These are phyloP conservation scores for Alternaria metachromatica DNA, from an alignment of 2,329 filamentous ascomycete genomes.

Conservation along the genomic window DNA sequence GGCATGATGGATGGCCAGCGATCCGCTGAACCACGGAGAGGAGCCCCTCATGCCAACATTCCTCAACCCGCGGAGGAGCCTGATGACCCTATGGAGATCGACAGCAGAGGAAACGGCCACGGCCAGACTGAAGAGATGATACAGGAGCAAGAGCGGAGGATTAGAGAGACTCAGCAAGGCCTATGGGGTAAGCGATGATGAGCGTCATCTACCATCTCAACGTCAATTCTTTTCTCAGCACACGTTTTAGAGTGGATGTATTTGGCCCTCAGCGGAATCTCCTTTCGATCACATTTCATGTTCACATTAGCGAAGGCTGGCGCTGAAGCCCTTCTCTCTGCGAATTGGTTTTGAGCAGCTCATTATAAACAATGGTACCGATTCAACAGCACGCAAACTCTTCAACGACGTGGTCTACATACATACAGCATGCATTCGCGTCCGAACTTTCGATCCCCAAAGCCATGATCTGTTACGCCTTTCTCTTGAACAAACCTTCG, in stretches of 20 bases:
- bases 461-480: not conserved
- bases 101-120: conserved; percentile 64
- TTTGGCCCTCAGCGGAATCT: not conserved
- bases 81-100: conserved; percentile 54
- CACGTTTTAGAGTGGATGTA: not conserved
- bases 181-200: conserved; percentile 56
- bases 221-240: not conserved
- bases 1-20: conserved; percentile 68
- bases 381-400: not conserved
- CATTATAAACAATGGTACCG: not conserved
- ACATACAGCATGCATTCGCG: not conserved
- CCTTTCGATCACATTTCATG: not conserved
- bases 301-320: not conserved
- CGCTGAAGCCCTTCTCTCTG: not conserved
- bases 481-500: not conserved
- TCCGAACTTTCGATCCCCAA: not conserved
- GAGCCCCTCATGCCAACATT: conserved; percentile 42
- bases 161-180: conserved; percentile 64
- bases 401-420: not conserved
- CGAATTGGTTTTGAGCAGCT: not conserved
- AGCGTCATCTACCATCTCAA: not conserved
- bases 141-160: conserved; percentile 63
- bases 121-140: conserved; percentile 70
- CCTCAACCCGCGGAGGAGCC: conserved; percentile 43
- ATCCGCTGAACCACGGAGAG: conserved; percentile 60